Percentiles rank a stretch among this genome's conserved stretches.
phyloP scores from a whole-genome alignment of 2,329 filamentous ascomycete species.

The Byssothecium circinans region DNA sequence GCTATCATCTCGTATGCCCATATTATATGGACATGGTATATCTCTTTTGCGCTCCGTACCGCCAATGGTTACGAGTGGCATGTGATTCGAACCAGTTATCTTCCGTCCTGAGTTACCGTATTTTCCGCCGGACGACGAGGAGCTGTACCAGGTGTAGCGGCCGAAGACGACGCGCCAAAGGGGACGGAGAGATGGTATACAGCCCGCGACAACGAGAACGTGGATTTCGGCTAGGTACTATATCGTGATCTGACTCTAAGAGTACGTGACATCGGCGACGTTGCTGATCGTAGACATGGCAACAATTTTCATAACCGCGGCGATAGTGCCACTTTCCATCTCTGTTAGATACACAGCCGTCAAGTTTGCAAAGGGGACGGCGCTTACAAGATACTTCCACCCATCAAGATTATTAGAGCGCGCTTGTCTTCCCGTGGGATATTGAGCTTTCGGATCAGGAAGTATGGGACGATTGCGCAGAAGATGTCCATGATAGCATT shows the following conservation, averaged over 20 bases:
- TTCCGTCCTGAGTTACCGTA: background rate
- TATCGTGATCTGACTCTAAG: slow-evolving; percentile 8
- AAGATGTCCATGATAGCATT: slow-evolving; percentile 8
- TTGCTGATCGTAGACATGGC: slow-evolving; percentile 9
- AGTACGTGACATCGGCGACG: slow-evolving; percentile 9
- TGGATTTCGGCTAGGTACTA: slow-evolving; percentile 4
- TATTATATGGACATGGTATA: background rate
- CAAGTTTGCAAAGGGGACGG: no score
- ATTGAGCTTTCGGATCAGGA: slow-evolving; percentile 3
- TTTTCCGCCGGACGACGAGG: background rate
- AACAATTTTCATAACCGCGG: slow-evolving; percentile 12
- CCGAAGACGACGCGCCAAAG: background rate
- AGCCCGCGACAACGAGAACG: background rate
- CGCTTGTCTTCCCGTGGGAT: slow-evolving; percentile 6
- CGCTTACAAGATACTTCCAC: slow-evolving; percentile 4
- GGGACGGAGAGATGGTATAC: background rate
- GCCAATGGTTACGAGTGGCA: background rate
- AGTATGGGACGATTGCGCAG: slow-evolving; percentile 5
- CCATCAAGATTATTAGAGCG: slow-evolving; percentile 7
- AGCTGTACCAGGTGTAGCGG: background rate
- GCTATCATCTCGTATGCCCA: background rate
- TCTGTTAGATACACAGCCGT: no score
- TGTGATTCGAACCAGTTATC: background rate
- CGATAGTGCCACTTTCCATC: slow-evolving; percentile 7
- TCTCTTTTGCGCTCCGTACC: background rate